Base-by-base conservation (phyloP, 2,329 filamentous ascomycete species). In the Pseudogymnoascus sp. region DNA sequence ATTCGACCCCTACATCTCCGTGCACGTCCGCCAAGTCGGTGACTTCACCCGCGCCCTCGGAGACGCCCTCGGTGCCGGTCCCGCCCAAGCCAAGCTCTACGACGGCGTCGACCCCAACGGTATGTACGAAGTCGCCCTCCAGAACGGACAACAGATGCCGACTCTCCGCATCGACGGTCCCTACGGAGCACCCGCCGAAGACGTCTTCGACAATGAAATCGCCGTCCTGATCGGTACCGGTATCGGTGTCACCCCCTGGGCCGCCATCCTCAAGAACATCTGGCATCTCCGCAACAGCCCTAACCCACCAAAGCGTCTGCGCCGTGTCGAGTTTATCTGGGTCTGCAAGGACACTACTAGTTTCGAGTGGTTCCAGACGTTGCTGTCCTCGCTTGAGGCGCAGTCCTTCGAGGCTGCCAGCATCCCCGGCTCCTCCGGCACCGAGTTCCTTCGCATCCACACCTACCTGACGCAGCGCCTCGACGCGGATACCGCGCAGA, bases 311-410 rank as follows among this genome's bases (percentile, higher is more conserved):
- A 87, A 85, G 60, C 90, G 93, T 72, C 87, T 99, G 56, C 90
- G 92, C 65, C 89, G 95, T 75, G 93, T 99, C 33, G 95, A 99
- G 76, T 99, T 99, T 77, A 96, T 99, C 79, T 99, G 95, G 95
- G 88, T 97, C 61, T 97, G 93, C 83, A 95, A 90, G 75, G 93
- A 97, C 72, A 96, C 93, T 0, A 89, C 85, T 35, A 96, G 93
- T 0, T 99, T 99, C 72, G 95, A 97, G 78, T 99, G 95, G 95
- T 97, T 99, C 81, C 95, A 99, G 75, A 92, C 90, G 1, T 86
- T 99, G 0, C 84, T 99, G 15, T 90, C 90, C 0, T 96, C 91
- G 0, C 88, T 99, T 21, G 95, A 99, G 77, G 82, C 87, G 37
- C 95, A 99, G 74, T 93, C 89, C 60, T 82, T 85, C 64, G 83